These are phyloP conservation scores for Apiotrichum laibachii DNA, from an alignment of 1,284 basidiomycete species.

Conservation along the genomic window DNA sequence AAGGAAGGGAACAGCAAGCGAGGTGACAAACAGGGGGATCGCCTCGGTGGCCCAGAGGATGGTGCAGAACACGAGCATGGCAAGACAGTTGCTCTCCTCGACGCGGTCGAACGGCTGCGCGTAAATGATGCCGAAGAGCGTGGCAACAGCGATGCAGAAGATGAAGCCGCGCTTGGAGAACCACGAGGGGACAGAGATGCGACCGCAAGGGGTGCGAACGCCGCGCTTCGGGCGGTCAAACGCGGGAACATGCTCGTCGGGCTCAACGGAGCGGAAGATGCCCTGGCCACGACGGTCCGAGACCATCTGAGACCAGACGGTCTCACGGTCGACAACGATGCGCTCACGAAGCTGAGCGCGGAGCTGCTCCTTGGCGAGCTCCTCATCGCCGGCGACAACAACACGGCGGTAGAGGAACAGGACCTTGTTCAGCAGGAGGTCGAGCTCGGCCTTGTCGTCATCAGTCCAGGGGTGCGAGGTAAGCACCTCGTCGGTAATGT, in stretches of 20 bases:
- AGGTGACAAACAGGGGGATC: slow-evolving; percentile 95
- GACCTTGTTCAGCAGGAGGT: slow-evolving; percentile 62
- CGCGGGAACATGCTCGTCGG: slow-evolving; percentile 56
- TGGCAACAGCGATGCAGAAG: slow-evolving; percentile 58
- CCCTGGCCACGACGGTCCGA: slow-evolving; percentile 57
- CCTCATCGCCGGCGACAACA: slow-evolving; percentile 71
- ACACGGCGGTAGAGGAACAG: slow-evolving; percentile 81
- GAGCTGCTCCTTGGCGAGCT: slow-evolving; percentile 74
- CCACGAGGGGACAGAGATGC: slow-evolving; percentile 55
- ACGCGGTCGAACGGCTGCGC: slow-evolving; percentile 61
- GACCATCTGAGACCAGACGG: slow-evolving; percentile 98
- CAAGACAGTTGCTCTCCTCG: slow-evolving; percentile 88
- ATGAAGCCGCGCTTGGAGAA: slow-evolving; percentile 65
- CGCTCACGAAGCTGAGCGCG: slow-evolving; percentile 86
- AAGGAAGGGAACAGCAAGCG: slow-evolving; percentile 80
- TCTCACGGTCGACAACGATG: slow-evolving; percentile 53
- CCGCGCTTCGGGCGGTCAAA: slow-evolving; percentile 51
- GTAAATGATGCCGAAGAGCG: slow-evolving; percentile 65
- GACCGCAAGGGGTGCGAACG: slow-evolving; percentile 63
- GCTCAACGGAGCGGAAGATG: slow-evolving; percentile 65
- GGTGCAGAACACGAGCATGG: slow-evolving; percentile 85
- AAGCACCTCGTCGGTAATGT: slow-evolving; percentile 75
- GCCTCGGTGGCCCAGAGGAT: slow-evolving; percentile 97
- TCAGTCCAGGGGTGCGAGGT: slow-evolving; percentile 66
- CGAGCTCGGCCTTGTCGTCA: slow-evolving; percentile 64